A percentile compares a stretch with the other conserved stretches of the same genome.
These are phyloP conservation scores for Scheffersomyces stipitis DNA, from an alignment of 805 yeast genomes.

Conservation along the genomic window DNA sequence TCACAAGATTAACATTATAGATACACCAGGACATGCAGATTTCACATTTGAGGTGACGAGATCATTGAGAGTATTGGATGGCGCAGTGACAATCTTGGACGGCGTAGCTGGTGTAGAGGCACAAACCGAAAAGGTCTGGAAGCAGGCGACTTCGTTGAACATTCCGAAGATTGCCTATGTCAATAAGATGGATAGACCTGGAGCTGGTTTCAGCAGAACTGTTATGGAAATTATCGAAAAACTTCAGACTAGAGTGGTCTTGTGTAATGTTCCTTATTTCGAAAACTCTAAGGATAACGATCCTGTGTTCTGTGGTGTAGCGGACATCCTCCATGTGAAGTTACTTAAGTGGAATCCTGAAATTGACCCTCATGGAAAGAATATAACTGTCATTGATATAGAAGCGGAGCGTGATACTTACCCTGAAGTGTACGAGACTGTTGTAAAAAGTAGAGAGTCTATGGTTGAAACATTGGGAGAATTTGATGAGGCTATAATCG, in stretches of 20 bases:
- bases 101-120: constrained; percentile 98
- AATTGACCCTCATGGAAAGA: constrained; percentile 47
- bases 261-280: constrained; percentile 79
- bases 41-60: constrained; percentile 92
- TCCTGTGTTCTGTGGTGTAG: constrained; percentile 59
- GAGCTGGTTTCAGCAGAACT: constrained; percentile 91
- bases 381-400: constrained; percentile 48
- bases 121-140: constrained; percentile 97
- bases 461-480: constrained; percentile 84
- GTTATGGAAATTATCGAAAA: constrained; percentile 79
- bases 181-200: constrained; percentile 95
- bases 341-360: constrained; percentile 51
- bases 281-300: constrained; percentile 29
- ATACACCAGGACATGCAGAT: constrained; percentile 98
- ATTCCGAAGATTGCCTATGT: constrained; percentile 81
- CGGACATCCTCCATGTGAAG: constrained; percentile 71
- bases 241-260: constrained; percentile 68
- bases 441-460: constrained; percentile 63
- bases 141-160: constrained; percentile 63
- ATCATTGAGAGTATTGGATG: constrained; percentile 87
- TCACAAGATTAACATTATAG: constrained; percentile 80
- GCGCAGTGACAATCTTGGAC: constrained; percentile 89
- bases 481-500: constrained; percentile 73
- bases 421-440: constrained; percentile 44
- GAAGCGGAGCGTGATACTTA: constrained; percentile 22